Evolutionary conservation across 192 early-diverging fungal genomes (phyloP).

Genomic region (Linnemannia exigua): DNA sequence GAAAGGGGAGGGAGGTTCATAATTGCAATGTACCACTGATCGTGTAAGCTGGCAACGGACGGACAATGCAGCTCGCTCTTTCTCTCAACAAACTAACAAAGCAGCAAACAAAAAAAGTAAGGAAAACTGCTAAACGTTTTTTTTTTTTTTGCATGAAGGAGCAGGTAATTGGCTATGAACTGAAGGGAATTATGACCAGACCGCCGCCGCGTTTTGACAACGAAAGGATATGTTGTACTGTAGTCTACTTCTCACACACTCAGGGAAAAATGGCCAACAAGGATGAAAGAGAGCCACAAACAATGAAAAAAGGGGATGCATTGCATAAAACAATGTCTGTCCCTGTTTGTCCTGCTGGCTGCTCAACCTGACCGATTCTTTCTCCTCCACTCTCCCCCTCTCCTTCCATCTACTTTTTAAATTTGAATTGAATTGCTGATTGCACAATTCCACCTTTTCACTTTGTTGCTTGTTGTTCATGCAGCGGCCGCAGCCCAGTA

Average conservation of each 20-base stretch:
- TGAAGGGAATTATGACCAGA: neutral
- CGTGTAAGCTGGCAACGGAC: neutral
- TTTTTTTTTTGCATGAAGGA: conserved; percentile 1
- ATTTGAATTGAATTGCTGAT: neutral
- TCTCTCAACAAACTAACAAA: neutral
- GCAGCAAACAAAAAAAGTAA: neutral
- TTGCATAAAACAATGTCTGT: neutral
- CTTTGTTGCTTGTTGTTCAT: neutral
- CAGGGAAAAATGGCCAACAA: neutral
- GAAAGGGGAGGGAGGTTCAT: too few relatives aligned
- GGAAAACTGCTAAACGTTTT: neutral
- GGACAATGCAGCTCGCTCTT: too few relatives aligned
- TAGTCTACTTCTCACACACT: too few relatives aligned
- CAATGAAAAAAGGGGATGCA: neutral
- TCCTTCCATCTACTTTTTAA: neutral
- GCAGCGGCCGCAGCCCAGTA: neutral
- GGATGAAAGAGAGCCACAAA: neutral
- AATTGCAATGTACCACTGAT: neutral
- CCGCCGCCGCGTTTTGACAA: too few relatives aligned
- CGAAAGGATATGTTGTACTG: too few relatives aligned
- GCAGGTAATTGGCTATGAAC: neutral
- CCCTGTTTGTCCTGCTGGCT: neutral
- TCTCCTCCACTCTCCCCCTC: neutral
- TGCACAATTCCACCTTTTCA: too few relatives aligned
- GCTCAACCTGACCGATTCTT: neutral